phyloP scores from a whole-genome alignment of 2,329 filamentous ascomycete genomes.

The Calonectria henricotiae region DNA sequence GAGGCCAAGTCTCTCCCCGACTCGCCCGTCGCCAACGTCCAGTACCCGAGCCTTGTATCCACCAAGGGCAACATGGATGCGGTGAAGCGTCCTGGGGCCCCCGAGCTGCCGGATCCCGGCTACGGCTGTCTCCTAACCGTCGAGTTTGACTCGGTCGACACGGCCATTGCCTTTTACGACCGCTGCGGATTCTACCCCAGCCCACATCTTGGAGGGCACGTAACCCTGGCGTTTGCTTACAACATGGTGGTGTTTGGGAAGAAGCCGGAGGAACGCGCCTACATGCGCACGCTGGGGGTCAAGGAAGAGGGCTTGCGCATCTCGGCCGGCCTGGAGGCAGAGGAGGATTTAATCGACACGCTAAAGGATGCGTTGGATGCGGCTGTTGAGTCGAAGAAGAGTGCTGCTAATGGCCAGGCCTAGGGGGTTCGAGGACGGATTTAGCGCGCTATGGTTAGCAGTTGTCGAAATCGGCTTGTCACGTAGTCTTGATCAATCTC shows the following conservation, averaged over 20 bases:
- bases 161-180: conserved; percentile 67
- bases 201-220: conserved; percentile 70
- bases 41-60: conserved; percentile 63
- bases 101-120: conserved; percentile 66
- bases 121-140: conserved; percentile 72
- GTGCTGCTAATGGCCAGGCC: not conserved
- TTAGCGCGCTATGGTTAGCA: not conserved
- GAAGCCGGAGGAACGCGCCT: conserved; percentile 57
- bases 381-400: conserved; percentile 44
- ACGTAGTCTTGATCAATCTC: too few relatives aligned
- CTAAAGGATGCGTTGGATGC: conserved; percentile 56
- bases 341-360: conserved; percentile 61
- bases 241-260: conserved; percentile 63
- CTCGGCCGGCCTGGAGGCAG: conserved; percentile 65
- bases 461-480: not conserved
- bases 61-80: conserved; percentile 56
- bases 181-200: conserved; percentile 66
- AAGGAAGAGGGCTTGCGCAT: conserved; percentile 63
- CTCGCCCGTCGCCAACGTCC: conserved; percentile 60
- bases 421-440: not conserved
- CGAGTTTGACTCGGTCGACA: conserved; percentile 63
- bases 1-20: conserved; percentile 49
- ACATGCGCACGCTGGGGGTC: conserved; percentile 60
- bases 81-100: conserved; percentile 58
- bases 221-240: conserved; percentile 67